phyloP scores from a whole-genome alignment of 805 yeast species.

The Candida patagonica region DNA sequence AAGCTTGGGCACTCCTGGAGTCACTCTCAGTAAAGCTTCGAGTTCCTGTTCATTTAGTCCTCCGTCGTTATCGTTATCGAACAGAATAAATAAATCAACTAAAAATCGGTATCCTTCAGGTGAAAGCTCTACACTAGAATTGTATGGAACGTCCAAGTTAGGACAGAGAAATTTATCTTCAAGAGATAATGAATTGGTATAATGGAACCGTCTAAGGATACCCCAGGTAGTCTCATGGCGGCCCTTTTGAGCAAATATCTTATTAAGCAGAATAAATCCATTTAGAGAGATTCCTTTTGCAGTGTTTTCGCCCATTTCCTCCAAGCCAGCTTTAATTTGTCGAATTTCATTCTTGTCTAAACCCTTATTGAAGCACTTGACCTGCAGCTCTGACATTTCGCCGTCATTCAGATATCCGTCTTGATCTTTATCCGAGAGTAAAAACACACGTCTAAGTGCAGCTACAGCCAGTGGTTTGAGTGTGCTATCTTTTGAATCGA shows the following conservation, averaged over 20 bases:
- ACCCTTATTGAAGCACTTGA: slow-evolving; percentile 59
- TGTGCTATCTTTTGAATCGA: slow-evolving; percentile 80
- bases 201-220: slow-evolving; percentile 74
- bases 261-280: slow-evolving; percentile 73
- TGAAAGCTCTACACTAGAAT: slow-evolving; percentile 60
- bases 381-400: slow-evolving; percentile 64
- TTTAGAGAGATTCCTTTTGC: slow-evolving; percentile 50
- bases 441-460: slow-evolving; percentile 74
- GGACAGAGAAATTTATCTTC: slow-evolving; percentile 77
- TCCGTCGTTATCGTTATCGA: slow-evolving; percentile 95
- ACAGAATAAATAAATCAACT: slow-evolving; percentile 79
- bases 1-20: slow-evolving; percentile 83
- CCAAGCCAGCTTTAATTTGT: slow-evolving; percentile 31
- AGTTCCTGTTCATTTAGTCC: slow-evolving; percentile 76
- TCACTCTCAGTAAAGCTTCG: slow-evolving; percentile 62
- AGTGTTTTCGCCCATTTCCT: slow-evolving; percentile 4
- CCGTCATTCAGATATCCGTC: slow-evolving; percentile 68
- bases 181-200: slow-evolving; percentile 83
- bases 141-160: slow-evolving; percentile 19
- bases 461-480: slow-evolving; percentile 67
- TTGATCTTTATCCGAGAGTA: slow-evolving; percentile 81
- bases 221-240: slow-evolving; percentile 98
- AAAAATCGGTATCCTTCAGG: slow-evolving; percentile 88
- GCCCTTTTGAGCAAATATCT: slow-evolving; percentile 80
- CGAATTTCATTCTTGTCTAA: slow-evolving; percentile 34